These are phyloP conservation scores for Leonotis leonurus DNA, from an alignment of 257 asterid species.

Conservation along the genomic window DNA sequence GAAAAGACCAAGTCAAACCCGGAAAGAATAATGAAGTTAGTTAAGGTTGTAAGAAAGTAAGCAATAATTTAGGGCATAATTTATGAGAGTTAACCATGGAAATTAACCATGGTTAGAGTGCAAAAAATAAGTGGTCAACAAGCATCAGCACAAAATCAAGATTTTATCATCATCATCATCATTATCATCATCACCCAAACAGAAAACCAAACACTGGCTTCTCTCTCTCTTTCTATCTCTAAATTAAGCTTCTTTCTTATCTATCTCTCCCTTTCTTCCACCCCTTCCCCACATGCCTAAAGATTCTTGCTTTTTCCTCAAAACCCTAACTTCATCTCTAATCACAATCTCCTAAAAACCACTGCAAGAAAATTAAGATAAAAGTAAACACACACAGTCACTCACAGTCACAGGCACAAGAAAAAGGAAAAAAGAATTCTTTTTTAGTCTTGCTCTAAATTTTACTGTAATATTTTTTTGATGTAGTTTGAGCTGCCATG, in stretches of 20 bases:
- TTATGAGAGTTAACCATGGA: slow-evolving; percentile 13
- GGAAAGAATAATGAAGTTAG: background rate
- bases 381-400: background rate
- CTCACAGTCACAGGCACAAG: background rate
- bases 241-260: slow-evolving; percentile 1
- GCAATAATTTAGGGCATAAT: too few species aligned
- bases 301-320: slow-evolving; percentile 22
- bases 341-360: slow-evolving; percentile 10
- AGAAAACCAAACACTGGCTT: slow-evolving; percentile 6
- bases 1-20: background rate
- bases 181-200: slow-evolving; percentile 19
- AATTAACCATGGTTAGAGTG: slow-evolving; percentile 11
- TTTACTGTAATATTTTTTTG: slow-evolving; percentile 8
- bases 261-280: background rate
- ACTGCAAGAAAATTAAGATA: background rate
- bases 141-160: slow-evolving; percentile 24
- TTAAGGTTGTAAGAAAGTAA: slow-evolving; percentile 1
- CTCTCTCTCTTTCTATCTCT: slow-evolving; percentile 5
- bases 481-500: slow-evolving; percentile 47
- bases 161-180: slow-evolving; percentile 21
- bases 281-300: slow-evolving; percentile 21
- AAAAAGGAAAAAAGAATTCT: too few species aligned
- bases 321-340: slow-evolving; percentile 21
- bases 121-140: slow-evolving; percentile 23
- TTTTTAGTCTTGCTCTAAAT: too few species aligned